Percentiles rank a stretch among this genome's conserved stretches.
These are phyloP conservation scores for Purshia tridentata DNA, from an alignment of 306 rosid species.

Conservation along the genomic window DNA sequence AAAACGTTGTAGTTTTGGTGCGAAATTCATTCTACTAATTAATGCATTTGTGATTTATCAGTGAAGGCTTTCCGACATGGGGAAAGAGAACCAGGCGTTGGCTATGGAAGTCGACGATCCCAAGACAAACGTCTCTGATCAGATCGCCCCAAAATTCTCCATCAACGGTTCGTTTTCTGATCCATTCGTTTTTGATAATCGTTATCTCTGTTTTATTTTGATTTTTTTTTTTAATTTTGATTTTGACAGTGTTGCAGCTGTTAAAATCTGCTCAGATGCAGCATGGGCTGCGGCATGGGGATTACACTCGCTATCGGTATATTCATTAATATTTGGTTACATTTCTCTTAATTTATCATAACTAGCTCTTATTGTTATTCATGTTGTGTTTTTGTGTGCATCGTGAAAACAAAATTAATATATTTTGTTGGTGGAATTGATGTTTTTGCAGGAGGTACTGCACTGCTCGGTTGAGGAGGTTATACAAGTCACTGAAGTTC, in stretches of 20 bases:
- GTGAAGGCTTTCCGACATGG: conserved; percentile 32
- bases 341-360: not conserved
- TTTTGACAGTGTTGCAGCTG: conserved; percentile 73
- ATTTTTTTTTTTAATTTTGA: not conserved
- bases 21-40: not conserved
- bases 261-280: conserved; percentile 96
- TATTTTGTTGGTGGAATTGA: not conserved
- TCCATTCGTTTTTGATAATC: conserved; percentile 8
- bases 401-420: not conserved
- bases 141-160: conserved; percentile 69
- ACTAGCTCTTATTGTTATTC: not conserved
- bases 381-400: not conserved
- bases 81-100: conserved; percentile 51
- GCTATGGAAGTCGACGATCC: conserved; percentile 78
- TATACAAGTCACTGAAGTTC: conserved; percentile 89
- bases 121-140: conserved; percentile 52
- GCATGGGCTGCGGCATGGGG: conserved; percentile 91
- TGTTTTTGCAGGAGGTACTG: conserved; percentile 74
- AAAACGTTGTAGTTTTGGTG: not conserved
- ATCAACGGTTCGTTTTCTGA: conserved; percentile 55
- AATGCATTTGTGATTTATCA: not conserved
- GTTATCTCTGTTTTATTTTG: not conserved
- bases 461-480: conserved; percentile 89
- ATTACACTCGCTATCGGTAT: conserved; percentile 92
- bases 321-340: not conserved